Conservation (phyloP, 306 rosid genomes). For the Gynostemma pentaphyllum region DNA sequence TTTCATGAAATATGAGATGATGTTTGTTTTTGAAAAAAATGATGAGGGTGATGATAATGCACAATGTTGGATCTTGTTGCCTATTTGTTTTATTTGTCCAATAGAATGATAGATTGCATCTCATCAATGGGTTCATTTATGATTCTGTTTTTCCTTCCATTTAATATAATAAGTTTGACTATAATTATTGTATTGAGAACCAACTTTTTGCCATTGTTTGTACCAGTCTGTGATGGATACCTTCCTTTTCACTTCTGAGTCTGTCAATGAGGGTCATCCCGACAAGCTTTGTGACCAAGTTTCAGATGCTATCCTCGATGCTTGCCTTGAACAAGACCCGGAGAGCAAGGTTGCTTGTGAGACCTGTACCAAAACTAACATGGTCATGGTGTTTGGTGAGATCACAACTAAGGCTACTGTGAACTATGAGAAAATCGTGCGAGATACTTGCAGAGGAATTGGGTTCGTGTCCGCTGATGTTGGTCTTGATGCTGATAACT, state of each 20-base stretch:
- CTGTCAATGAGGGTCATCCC: constrained; percentile 21
- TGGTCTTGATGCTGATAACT: constrained; percentile 12
- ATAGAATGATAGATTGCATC: background rate
- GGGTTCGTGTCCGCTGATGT: constrained; percentile 14
- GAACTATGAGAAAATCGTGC: constrained; percentile 16
- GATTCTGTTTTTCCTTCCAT: background rate
- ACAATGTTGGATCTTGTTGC: background rate
- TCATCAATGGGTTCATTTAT: background rate
- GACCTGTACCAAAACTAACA: constrained; percentile 81
- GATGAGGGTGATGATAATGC: background rate
- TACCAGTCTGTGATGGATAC: constrained; percentile 11
- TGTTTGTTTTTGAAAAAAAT: background rate
- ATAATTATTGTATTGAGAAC: background rate
- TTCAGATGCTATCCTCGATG: constrained; percentile 19
- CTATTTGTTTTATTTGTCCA: background rate
- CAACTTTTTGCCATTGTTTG: background rate
- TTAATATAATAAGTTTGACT: background rate
- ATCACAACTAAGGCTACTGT: constrained; percentile 19
- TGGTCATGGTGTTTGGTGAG: constrained; percentile 61
- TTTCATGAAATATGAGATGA: background rate
- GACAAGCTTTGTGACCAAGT: constrained; percentile 20
- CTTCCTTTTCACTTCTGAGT: constrained; percentile 20
- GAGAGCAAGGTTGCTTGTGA: constrained; percentile 57
- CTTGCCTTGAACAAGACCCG: constrained; percentile 15
- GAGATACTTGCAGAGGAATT: constrained; percentile 15